Conservation (phyloP, 2,329 filamentous ascomycete genomes). For the Aureobasidium lini region DNA sequence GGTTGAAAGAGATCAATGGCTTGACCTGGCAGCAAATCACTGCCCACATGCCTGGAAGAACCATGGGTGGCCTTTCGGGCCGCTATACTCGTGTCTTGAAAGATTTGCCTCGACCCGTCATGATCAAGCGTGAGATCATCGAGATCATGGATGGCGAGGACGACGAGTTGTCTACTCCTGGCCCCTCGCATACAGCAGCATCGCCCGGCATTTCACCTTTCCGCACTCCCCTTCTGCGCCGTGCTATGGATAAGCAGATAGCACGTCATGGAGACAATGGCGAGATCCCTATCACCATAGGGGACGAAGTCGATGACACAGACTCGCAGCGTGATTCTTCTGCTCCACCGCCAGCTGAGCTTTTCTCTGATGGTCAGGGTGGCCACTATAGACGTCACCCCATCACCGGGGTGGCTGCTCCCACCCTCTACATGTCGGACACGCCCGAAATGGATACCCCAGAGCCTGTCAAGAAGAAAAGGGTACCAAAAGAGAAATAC, state of each 20-base stretch:
- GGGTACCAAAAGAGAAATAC: not conserved
- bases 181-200: not conserved
- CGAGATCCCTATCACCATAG: slow-evolving; percentile 4
- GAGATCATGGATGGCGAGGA: slow-evolving; percentile 17
- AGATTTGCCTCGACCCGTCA: slow-evolving; percentile 6
- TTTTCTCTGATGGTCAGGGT: too few species aligned
- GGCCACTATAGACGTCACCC: too few species aligned
- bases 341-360: not conserved
- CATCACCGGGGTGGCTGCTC: too few species aligned
- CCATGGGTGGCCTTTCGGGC: slow-evolving; percentile 22
- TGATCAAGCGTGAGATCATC: slow-evolving; percentile 20
- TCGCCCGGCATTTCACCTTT: not conserved
- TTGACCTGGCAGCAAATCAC: slow-evolving; percentile 31
- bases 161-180: not conserved
- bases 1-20: slow-evolving; percentile 34
- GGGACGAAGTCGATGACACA: not conserved
- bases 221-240: slow-evolving; percentile 7
- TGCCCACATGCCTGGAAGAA: slow-evolving; percentile 27
- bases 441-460: not conserved
- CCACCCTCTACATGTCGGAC: not conserved
- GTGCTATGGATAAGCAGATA: slow-evolving; percentile 11
- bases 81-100: slow-evolving; percentile 19
- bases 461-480: not conserved
- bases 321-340: slow-evolving; percentile 1
- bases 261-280: slow-evolving; percentile 4